Percentiles rank a stretch among this genome's conserved stretches.
Evolutionary conservation across 2,329 filamentous ascomycete genomes (phyloP).

Genomic region (Acrodontium crateriforme): DNA sequence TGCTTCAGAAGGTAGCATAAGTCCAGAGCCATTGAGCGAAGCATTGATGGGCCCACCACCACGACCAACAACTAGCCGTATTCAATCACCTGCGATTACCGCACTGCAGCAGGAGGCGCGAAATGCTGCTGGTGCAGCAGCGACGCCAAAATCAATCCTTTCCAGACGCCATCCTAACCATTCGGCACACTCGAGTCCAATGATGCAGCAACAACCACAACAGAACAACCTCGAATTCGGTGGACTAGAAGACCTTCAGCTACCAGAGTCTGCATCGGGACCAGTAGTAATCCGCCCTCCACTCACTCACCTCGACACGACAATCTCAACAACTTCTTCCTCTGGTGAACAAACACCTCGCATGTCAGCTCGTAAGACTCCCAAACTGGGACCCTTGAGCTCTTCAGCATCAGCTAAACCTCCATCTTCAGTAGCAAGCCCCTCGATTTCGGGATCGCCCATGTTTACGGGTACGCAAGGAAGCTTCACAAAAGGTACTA

Average conservation of each 20-base stretch:
- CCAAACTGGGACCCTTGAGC: slow-evolving; percentile 46
- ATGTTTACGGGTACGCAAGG: slow-evolving; percentile 32
- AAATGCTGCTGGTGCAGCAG: slow-evolving; percentile 10
- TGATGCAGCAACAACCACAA: not conserved
- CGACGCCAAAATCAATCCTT: slow-evolving; percentile 21
- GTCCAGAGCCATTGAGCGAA: slow-evolving; percentile 35
- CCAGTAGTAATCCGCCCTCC: slow-evolving; percentile 5
- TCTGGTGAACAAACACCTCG: slow-evolving; percentile 42
- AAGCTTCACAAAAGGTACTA: slow-evolving; percentile 16
- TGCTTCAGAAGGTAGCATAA: slow-evolving; percentile 35
- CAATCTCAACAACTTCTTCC: slow-evolving; percentile 22
- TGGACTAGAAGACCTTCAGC: slow-evolving; percentile 49
- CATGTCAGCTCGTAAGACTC: slow-evolving; percentile 53
- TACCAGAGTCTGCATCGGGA: slow-evolving; percentile 57
- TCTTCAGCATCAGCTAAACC: slow-evolving; percentile 27
- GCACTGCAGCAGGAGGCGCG: slow-evolving; percentile 32
- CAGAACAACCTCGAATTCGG: not conserved
- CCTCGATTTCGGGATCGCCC: slow-evolving; percentile 32
- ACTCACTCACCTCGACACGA: slow-evolving; percentile 40
- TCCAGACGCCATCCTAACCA: too few relatives aligned
- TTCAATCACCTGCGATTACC: slow-evolving; percentile 53
- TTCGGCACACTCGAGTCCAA: too few relatives aligned
- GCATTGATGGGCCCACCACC: slow-evolving; percentile 45
- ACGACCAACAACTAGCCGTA: slow-evolving; percentile 41
- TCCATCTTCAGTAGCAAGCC: slow-evolving; percentile 35